phyloP scores from a whole-genome alignment of 495 filamentous ascomycete genomes.

The Penicillium herquei region DNA sequence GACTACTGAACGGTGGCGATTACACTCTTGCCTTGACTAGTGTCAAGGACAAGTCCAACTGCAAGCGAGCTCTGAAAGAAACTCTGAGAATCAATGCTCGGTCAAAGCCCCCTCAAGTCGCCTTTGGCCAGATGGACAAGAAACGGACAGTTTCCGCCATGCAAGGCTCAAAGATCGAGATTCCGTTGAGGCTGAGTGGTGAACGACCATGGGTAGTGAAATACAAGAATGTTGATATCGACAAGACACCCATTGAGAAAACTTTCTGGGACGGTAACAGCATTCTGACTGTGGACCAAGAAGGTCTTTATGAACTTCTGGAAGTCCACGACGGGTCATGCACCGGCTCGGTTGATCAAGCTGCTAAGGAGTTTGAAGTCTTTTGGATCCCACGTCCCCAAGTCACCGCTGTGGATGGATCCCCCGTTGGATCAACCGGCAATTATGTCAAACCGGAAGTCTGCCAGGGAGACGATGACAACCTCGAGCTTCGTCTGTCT shows the following conservation, averaged over 20 bases:
- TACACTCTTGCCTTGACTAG: constrained; percentile 80
- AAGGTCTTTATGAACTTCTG: constrained; percentile 75
- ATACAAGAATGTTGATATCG: constrained; percentile 62
- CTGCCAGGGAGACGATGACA: constrained; percentile 91
- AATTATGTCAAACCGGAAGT: constrained; percentile 70
- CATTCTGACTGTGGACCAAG: constrained; percentile 58
- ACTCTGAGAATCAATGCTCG: constrained; percentile 80
- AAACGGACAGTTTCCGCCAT: constrained; percentile 69
- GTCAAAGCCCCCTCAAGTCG: constrained; percentile 77
- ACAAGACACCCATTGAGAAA: constrained; percentile 42
- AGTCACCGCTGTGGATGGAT: constrained; percentile 62
- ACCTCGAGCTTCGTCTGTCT: constrained; percentile 72
- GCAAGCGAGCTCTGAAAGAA: constrained; percentile 78
- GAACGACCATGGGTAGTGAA: constrained; percentile 76
- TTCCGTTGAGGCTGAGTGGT: constrained; percentile 82
- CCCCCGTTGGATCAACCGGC: constrained; percentile 49
- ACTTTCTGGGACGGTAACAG: constrained; percentile 66
- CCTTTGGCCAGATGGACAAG: constrained; percentile 79
- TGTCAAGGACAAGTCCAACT: constrained; percentile 81
- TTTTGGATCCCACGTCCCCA: constrained; percentile 80
- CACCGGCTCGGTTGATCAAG: constrained; percentile 71
- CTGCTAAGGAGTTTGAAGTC: constrained; percentile 72
- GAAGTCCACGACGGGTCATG: constrained; percentile 75
- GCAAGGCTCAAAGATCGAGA: constrained; percentile 66
- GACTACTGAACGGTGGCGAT: constrained; percentile 76